phyloP scores from a whole-genome alignment of 75 land plant species.

The Sequoiadendron giganteum region DNA sequence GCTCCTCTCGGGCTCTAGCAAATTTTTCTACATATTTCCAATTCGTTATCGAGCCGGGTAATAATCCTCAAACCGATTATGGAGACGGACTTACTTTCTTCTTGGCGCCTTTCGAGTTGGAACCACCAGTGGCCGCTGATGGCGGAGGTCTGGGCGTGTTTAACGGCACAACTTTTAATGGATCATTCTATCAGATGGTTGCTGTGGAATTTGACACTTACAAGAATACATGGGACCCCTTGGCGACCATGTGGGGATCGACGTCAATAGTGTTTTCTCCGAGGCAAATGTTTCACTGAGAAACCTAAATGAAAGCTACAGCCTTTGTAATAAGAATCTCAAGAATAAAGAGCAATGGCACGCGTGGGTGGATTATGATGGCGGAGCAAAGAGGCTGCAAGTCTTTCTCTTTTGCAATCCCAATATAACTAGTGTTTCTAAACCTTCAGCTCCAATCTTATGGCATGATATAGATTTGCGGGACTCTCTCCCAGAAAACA shows the following conservation, averaged over 20 bases:
- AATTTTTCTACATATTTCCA: background rate
- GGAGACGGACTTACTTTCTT: background rate
- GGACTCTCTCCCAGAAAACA: too few species aligned
- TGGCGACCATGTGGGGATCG: background rate
- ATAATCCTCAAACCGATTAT: background rate
- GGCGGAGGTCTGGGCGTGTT: background rate
- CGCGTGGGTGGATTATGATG: too few species aligned
- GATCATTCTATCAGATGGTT: background rate
- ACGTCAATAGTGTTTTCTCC: background rate
- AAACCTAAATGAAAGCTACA: too few species aligned
- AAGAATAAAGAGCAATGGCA: too few species aligned
- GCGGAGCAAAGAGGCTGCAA: too few species aligned
- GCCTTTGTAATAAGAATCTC: too few species aligned
- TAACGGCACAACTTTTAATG: background rate
- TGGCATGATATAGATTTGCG: too few species aligned
- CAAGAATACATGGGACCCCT: background rate
- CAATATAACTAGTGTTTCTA: too few species aligned
- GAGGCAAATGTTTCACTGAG: background rate
- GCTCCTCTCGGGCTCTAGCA: background rate
- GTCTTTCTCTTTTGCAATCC: too few species aligned
- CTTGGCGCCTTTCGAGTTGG: background rate
- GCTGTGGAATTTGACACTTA: background rate
- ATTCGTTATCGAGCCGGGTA: background rate
- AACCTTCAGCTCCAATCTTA: too few species aligned
- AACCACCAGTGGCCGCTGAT: background rate